These are phyloP conservation scores for Colletotrichum aenigma DNA, from an alignment of 2,329 filamentous ascomycete genomes.

Conservation along the genomic window DNA sequence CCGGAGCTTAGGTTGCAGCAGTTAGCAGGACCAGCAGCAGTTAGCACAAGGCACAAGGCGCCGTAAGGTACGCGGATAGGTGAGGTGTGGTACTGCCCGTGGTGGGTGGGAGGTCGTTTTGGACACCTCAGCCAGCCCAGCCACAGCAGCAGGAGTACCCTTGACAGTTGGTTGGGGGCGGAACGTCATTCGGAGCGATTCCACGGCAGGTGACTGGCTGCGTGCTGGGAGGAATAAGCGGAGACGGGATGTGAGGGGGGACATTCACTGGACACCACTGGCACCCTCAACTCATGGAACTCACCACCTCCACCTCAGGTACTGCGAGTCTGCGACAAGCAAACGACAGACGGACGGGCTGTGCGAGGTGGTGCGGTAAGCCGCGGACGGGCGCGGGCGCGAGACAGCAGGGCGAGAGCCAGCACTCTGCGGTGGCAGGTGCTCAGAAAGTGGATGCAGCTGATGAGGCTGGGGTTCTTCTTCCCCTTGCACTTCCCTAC, in stretches of 20 bases:
- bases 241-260: neutral
- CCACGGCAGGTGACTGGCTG: neutral
- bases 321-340: neutral
- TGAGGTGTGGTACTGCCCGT: neutral
- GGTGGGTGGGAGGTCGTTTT: neutral
- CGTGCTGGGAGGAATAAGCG: neutral
- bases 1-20: neutral
- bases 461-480: neutral
- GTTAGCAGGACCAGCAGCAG: neutral
- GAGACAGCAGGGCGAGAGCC: neutral
- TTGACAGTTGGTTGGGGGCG: slow-evolving; percentile 9
- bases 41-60: neutral
- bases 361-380: slow-evolving; percentile 4
- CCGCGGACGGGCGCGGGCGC: neutral
- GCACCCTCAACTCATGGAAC: neutral
- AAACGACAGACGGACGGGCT: slow-evolving; percentile 3
- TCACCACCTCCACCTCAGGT: neutral
- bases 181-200: slow-evolving; percentile 6
- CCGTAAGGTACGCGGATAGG: neutral
- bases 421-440: neutral
- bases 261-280: neutral
- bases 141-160: slow-evolving; percentile 1
- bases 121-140: slow-evolving; percentile 1
- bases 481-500: neutral
- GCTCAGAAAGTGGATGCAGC: neutral